A percentile compares a stretch with the other conserved stretches of the same genome.
phyloP scores from a whole-genome alignment of 1,284 basidiomycete genomes.

The Melampsora americana region DNA sequence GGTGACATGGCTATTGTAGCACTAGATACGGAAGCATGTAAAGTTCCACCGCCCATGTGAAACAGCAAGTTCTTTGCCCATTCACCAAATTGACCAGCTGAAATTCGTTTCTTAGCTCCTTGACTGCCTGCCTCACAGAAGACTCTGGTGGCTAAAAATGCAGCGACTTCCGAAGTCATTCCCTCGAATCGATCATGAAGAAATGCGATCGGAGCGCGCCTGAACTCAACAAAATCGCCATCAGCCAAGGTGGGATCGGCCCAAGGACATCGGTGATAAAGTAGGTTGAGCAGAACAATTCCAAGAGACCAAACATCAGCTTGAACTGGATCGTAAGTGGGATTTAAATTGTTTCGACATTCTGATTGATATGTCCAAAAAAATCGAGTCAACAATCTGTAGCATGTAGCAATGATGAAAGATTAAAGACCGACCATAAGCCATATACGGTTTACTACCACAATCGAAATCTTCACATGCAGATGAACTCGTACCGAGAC shows the following conservation, averaged over 20 bases:
- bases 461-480: conserved; percentile 95
- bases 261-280: conserved; percentile 99
- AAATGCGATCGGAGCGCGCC: conserved; percentile 74
- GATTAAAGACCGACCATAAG: conserved; percentile 66
- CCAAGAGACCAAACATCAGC: conserved; percentile 99
- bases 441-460: conserved; percentile 98
- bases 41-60: conserved; percentile 52
- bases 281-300: conserved; percentile 96
- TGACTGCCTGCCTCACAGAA: conserved; percentile 74
- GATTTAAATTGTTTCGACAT: conserved; percentile 93
- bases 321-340: conserved; percentile 84
- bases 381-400: neutral
- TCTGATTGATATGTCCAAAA: conserved; percentile 59
- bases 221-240: conserved; percentile 75
- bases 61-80: conserved; percentile 80
- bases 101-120: conserved; percentile 60
- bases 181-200: conserved; percentile 86
- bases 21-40: conserved; percentile 53
- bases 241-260: conserved; percentile 77
- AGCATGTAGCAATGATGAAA: neutral
- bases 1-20: conserved; percentile 48
- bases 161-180: conserved; percentile 80
- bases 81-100: conserved; percentile 75
- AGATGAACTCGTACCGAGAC: conserved; percentile 81
- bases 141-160: conserved; percentile 77